Conservation (phyloP, 257 asterid species). For the Nicotiana otophora region DNA sequence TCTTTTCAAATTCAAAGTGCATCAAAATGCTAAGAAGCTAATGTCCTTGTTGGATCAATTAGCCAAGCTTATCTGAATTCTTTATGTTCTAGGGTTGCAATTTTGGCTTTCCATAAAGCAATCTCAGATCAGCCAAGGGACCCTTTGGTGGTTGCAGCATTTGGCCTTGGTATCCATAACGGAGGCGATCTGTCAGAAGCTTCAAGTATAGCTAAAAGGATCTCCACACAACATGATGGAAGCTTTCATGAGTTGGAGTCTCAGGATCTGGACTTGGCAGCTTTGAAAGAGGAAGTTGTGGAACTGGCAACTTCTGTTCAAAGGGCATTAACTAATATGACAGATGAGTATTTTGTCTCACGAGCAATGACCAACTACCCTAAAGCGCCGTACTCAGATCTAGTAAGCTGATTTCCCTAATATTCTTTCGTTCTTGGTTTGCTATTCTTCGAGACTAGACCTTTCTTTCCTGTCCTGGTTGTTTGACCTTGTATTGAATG, state of each 20-base stretch:
- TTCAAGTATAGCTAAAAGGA: constrained; percentile 46
- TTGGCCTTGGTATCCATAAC: constrained; percentile 70
- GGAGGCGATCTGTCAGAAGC: constrained; percentile 85
- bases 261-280: constrained; percentile 25
- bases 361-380: constrained; percentile 81
- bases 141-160: constrained; percentile 68
- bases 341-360: constrained; percentile 62
- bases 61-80: constrained; percentile 10
- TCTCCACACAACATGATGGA: constrained; percentile 42
- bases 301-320: constrained; percentile 55
- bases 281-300: constrained; percentile 39
- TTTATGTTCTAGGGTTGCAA: constrained; percentile 59
- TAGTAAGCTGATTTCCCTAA: constrained; percentile 39
- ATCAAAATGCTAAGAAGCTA: not conserved
- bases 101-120: constrained; percentile 82
- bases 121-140: constrained; percentile 63
- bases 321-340: constrained; percentile 48
- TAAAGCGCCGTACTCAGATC: constrained; percentile 74
- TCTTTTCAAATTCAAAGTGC: not conserved
- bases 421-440: not conserved
- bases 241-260: constrained; percentile 55
- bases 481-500: not conserved
- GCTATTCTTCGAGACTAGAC: not conserved
- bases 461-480: constrained; percentile 1
- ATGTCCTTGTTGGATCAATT: not conserved